phyloP scores from a whole-genome alignment of 345 rosid species.

The Physaria fendleri region DNA sequence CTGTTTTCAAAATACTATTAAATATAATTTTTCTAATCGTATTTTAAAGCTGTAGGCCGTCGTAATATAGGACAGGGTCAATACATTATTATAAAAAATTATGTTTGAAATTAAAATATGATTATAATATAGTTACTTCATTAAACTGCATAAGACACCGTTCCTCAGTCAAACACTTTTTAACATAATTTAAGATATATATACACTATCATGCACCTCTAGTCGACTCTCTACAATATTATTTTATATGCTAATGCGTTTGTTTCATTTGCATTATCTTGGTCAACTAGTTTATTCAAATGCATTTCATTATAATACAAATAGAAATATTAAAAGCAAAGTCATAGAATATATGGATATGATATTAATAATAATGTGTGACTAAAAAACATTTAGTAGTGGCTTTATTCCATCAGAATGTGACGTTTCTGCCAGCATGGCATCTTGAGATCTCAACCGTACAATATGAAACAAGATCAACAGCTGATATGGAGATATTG shows the following conservation, averaged over 20 bases:
- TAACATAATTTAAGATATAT: not conserved
- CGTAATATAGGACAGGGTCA: constrained; percentile 1
- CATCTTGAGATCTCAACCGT: constrained; percentile 27
- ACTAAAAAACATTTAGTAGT: constrained; percentile 26
- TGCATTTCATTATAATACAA: not conserved
- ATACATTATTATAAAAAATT: constrained; percentile 7
- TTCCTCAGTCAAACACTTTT: constrained; percentile 12
- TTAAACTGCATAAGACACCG: constrained; percentile 18
- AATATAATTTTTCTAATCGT: no score
- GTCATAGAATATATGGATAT: constrained; percentile 19
- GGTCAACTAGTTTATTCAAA: not conserved
- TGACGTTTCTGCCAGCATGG: constrained; percentile 49
- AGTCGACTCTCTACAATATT: not conserved
- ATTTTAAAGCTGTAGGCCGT: no score
- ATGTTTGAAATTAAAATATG: not conserved
- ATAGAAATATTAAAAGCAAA: not conserved
- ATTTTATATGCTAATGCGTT: not conserved
- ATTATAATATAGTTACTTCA: constrained; percentile 1
- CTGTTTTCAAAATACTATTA: no score
- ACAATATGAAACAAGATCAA: not conserved
- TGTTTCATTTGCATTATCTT: constrained; percentile 2
- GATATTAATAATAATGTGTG: constrained; percentile 27
- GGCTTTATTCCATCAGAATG: constrained; percentile 36
- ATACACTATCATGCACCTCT: not conserved
- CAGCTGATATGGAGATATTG: constrained; percentile 1